Evolutionary conservation across 2,329 filamentous ascomycete genomes (phyloP), one percentile per base, ranked within the genome.

Genomic region (Rutstroemia sp.): DNA sequence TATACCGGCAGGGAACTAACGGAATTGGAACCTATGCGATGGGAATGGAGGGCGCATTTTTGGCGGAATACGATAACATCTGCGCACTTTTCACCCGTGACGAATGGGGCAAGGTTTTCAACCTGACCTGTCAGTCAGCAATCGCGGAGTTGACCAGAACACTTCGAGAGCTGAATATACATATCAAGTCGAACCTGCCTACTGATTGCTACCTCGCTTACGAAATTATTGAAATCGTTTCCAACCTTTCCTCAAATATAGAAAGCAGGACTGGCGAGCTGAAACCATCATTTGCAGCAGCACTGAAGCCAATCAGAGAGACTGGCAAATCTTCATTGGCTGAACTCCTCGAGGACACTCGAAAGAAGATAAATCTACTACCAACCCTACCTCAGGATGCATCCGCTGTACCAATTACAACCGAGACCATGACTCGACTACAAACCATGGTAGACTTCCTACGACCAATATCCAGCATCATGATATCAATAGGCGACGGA

Each of bases 131-230:
- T 69, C 86, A 90, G 65, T 77, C 81, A 37, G 81, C 92, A 12
- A 77, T 99, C 59, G 80, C 84, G 7, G 91, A 96, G 66, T 87
- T 97, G 64, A 85, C 87, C 5, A 85, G 90, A 64, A 96, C 94
- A 0, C 73, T 97, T 54, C 83, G 88, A 27, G 92, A 97, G 67
- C 78, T 99, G 34, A 96, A 97, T 70, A 80, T 82, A 50, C 92
- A 96, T 67, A 91, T 97, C 71, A 91, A 92, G 69, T 76, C 81
- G 42, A 92, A 96, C 67, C 75, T 96, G 41, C 82, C 85, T 63
- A 96, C 90, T 0, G 94, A 99, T 71, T 97, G 92, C 72, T 97
- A 90, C 70, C 80, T 99, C 49, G 91, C 91, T 7, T 99, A 95
- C 70, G 94, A 99, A 69, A 89, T 97, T 34, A 89, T 95, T 34